Evolutionary conservation across 2,329 filamentous ascomycete genomes (phyloP).

Genomic region (Ophiostoma himal-ulmi): DNA sequence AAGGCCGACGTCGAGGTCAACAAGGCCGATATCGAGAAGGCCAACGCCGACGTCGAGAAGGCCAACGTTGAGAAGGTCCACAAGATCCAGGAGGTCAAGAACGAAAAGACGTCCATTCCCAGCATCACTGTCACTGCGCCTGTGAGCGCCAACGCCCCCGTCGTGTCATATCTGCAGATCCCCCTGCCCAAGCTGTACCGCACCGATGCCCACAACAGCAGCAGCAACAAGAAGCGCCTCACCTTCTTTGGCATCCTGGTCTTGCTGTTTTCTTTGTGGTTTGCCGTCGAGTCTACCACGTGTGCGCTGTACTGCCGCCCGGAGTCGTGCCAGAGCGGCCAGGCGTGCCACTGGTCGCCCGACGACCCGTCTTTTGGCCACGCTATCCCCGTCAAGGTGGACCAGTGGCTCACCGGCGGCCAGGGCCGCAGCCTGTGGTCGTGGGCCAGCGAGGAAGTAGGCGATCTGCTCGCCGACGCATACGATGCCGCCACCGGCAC

Average conservation of each 20-base stretch:
- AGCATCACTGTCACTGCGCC: background rate
- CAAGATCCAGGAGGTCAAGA: background rate
- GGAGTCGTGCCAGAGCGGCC: constrained; percentile 40
- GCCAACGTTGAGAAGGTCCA: background rate
- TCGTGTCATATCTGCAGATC: constrained; percentile 38
- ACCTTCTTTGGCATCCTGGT: constrained; percentile 45
- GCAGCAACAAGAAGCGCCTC: constrained; percentile 40
- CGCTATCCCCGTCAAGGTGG: constrained; percentile 56
- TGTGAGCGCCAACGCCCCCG: constrained; percentile 5
- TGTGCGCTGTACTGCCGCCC: constrained; percentile 52
- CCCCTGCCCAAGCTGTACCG: constrained; percentile 45
- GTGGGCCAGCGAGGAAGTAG: constrained; percentile 39
- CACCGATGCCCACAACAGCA: constrained; percentile 25
- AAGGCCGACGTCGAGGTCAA: background rate
- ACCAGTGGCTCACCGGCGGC: constrained; percentile 55
- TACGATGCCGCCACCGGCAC: constrained; percentile 42
- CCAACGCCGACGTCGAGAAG: background rate
- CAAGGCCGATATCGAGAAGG: background rate
- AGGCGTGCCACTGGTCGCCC: constrained; percentile 50
- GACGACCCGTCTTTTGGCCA: constrained; percentile 56
- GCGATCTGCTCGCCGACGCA: constrained; percentile 45
- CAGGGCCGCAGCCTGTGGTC: constrained; percentile 39
- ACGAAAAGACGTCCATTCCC: background rate
- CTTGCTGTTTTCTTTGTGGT: constrained; percentile 48
- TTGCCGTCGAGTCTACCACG: constrained; percentile 47